phyloP scores from a whole-genome alignment of 164 flowering plant genomes.

The Warburgia ugandensis region DNA sequence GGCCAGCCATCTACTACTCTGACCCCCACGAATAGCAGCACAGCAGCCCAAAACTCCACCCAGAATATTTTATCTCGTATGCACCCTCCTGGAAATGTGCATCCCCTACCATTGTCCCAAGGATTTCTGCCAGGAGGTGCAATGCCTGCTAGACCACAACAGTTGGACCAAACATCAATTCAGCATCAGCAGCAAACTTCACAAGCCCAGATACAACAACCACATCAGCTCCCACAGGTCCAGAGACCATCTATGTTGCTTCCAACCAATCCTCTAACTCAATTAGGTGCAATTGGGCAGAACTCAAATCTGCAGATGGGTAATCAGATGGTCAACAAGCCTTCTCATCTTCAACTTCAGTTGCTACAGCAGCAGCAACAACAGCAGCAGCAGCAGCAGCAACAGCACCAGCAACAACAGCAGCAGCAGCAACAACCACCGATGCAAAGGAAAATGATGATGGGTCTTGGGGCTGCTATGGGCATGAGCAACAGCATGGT shows the following conservation, averaged over 20 bases:
- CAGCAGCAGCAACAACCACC: conserved; percentile 32
- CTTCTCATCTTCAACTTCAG: conserved; percentile 49
- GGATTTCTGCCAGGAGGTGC: conserved; percentile 49
- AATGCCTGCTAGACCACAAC: conserved; percentile 48
- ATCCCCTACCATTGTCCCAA: conserved; percentile 62
- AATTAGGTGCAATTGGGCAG: conserved; percentile 45
- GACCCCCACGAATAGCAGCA: conserved; percentile 27
- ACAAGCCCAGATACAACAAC: conserved; percentile 14
- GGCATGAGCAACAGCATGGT: conserved; percentile 58
- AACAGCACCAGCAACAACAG: conserved; percentile 19
- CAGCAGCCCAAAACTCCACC: conserved; percentile 29
- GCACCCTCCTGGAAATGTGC: conserved; percentile 62
- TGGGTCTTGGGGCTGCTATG: conserved; percentile 52
- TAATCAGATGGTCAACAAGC: conserved; percentile 51
- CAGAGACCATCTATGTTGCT: conserved; percentile 59
- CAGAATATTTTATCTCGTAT: conserved; percentile 41
- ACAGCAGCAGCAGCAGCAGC: conserved; percentile 20
- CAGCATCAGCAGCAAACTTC: conserved; percentile 34
- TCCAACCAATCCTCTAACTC: conserved; percentile 45
- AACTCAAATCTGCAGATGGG: conserved; percentile 48
- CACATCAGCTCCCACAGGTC: conserved; percentile 56
- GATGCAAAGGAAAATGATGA: conserved; percentile 62
- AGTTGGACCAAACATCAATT: conserved; percentile 40
- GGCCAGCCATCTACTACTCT: conserved; percentile 40
- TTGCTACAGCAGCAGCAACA: conserved; percentile 61